Conservation (phyloP, 371 early-diverging fungal genomes). For the Circinella umbellata region DNA sequence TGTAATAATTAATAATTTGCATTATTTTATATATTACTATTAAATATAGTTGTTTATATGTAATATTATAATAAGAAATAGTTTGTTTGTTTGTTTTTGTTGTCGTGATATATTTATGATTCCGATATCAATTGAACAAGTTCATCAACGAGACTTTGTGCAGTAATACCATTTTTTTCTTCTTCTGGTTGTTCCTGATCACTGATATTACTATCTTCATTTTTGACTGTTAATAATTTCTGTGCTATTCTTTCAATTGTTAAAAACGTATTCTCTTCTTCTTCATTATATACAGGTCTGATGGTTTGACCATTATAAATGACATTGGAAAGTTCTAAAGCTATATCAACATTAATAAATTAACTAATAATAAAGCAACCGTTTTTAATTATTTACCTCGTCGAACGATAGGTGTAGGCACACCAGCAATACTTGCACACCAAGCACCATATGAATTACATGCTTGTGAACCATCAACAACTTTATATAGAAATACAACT, state of each 20-base stretch:
- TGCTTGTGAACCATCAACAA: conserved; percentile 28
- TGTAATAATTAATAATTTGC: no score
- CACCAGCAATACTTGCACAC: conserved; percentile 64
- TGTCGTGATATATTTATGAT: no score
- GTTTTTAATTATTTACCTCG: conserved; percentile 62
- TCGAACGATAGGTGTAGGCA: conserved; percentile 42
- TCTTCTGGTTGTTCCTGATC: not conserved
- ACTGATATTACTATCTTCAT: not conserved
- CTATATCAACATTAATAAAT: not conserved
- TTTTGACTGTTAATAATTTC: not conserved
- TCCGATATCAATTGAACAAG: not conserved
- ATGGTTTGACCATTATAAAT: not conserved
- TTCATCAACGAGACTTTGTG: not conserved
- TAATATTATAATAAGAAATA: no score
- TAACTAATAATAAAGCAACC: no score
- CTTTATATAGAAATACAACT: conserved; percentile 61
- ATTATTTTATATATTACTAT: no score
- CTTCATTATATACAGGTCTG: conserved; percentile 1
- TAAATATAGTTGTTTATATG: no score
- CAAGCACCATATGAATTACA: conserved; percentile 56
- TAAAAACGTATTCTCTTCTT: not conserved
- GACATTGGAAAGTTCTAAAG: not conserved
- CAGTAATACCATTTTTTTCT: not conserved
- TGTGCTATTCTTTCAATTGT: conserved; percentile 5
- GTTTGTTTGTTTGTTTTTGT: no score